These are phyloP conservation scores for Podospora pseudocomata DNA, from an alignment of 495 filamentous ascomycete species.

Conservation along the genomic window DNA sequence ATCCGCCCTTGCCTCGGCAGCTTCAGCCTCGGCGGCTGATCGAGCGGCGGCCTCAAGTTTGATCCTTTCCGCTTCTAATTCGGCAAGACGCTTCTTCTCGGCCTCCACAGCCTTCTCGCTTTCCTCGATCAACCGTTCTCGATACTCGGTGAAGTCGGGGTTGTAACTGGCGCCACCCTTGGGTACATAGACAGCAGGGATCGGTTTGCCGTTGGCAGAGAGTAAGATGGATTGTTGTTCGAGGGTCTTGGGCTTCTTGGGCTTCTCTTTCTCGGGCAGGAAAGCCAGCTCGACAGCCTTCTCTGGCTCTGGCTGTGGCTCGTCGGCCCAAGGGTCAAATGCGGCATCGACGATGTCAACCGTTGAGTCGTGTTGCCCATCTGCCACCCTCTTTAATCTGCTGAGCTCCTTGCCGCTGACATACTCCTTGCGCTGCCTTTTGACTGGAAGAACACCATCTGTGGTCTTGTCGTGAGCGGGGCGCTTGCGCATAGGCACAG, in stretches of 20 bases:
- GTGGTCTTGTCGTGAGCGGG: conserved; percentile 48
- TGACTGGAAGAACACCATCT: conserved; percentile 66
- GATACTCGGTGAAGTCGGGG: conserved; percentile 79
- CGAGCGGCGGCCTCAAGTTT: conserved; percentile 51
- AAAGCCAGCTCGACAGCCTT: conserved; percentile 50
- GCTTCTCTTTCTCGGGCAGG: conserved; percentile 57
- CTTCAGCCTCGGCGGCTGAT: conserved; percentile 58
- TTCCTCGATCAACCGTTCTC: conserved; percentile 64
- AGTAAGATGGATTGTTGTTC: conserved; percentile 74
- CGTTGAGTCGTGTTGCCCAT: conserved; percentile 58
- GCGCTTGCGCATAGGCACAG: conserved; percentile 73
- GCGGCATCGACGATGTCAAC: conserved; percentile 53
- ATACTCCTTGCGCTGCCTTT: conserved; percentile 69
- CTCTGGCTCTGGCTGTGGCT: conserved; percentile 29
- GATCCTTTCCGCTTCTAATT: conserved; percentile 57
- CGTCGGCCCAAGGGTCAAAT: conserved; percentile 76
- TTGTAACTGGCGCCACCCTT: conserved; percentile 87
- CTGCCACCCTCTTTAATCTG: conserved; percentile 71
- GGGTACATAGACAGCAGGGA: conserved; percentile 76
- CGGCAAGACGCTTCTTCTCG: conserved; percentile 71
- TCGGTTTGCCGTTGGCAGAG: conserved; percentile 66
- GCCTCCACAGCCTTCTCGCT: conserved; percentile 73
- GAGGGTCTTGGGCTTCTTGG: conserved; percentile 71
- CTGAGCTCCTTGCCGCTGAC: conserved; percentile 76
- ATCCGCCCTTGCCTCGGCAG: conserved; percentile 63